Evolutionary conservation across 768 basidiomycete genomes (phyloP).

Genomic region (Leccinum imitatum): DNA sequence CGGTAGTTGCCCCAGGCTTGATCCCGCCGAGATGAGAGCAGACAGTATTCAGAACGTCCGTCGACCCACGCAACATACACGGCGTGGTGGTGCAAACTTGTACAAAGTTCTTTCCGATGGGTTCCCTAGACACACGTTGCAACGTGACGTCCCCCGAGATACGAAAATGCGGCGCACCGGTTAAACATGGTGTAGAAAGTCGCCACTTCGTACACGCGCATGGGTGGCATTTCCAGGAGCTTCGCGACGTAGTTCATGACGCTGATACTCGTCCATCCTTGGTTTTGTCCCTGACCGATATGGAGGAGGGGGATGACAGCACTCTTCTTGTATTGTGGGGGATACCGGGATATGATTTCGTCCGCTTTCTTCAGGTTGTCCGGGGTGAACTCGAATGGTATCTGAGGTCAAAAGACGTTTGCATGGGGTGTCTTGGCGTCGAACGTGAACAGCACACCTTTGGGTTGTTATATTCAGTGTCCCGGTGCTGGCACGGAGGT

Average conservation of each 20-base stretch:
- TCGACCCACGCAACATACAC: constrained; percentile 93
- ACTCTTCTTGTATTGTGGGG: constrained; percentile 97
- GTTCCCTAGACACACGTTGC: constrained; percentile 57
- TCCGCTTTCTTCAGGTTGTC: constrained; percentile 84
- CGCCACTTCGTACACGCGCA: constrained; percentile 99
- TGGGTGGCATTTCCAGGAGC: constrained; percentile 89
- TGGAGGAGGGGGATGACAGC: constrained; percentile 96
- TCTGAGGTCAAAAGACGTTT: constrained; percentile 44
- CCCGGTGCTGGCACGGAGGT: constrained; percentile 70
- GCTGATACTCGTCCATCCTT: constrained; percentile 96
- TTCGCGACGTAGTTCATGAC: constrained; percentile 99
- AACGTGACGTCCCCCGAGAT: neutral
- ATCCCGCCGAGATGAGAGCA: constrained; percentile 81
- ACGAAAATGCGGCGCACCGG: constrained; percentile 52
- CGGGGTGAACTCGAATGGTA: constrained; percentile 81
- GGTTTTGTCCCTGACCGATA: constrained; percentile 95
- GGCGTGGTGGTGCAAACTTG: constrained; percentile 99
- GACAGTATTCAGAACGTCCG: constrained; percentile 83
- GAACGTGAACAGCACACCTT: constrained; percentile 46
- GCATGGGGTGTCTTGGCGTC: neutral
- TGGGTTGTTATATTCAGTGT: constrained; percentile 93
- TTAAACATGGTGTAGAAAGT: constrained; percentile 99
- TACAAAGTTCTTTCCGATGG: constrained; percentile 90
- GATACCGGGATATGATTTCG: constrained; percentile 91
- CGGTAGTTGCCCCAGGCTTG: constrained; percentile 88